Evolutionary conservation across 441 rosid species (phyloP), one percentile per base, ranked within the genome.

Genomic region (Breynia disticha): DNA sequence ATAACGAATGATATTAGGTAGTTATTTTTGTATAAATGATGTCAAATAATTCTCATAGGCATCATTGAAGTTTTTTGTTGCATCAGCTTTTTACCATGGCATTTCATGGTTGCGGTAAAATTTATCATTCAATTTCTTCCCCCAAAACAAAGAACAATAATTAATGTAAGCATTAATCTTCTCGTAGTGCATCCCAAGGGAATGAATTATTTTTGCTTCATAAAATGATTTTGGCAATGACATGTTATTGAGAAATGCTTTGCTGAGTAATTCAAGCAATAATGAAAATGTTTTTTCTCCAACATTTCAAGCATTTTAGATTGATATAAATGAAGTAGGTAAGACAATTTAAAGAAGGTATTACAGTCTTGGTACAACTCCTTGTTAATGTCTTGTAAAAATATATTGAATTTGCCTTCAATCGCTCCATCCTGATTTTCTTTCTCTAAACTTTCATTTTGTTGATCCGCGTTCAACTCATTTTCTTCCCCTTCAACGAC

Each of bases 161-260:
- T 55, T 50, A 1, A 10, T 1, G 28, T 56, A 63, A 7, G 62
- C 37, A 63, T 57, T 3, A 6, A 64, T 57, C 35, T 64, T 51
- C 2, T 18, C 37, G 44, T 64, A 64, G 1, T 18, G 5, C 11
- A 64, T 16, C 7, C 54, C 54, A 0, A 64, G 5, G 6, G 35
- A 16, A 0, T 41, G 5, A 17, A 63, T 17, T 4, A 43, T 50
- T 22, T 57, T 56, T 13, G 38, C 46, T 12, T 50, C 51, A 50
- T 56, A 64, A 12, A 32, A 50, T 7, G 51, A 42, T 7, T 10
- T 8, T 15, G 46, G 52, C 18, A 57, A 17, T 2, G 28, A 37
- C n/a, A 9, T 16, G 1, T 19, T 20, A 5, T 42, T 12, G 12
- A 12, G 39, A 28, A 64, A 45, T 13, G 44, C 55, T 2, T 64